phyloP scores from a whole-genome alignment of 805 yeast genomes.

The Torulaspora delbrueckii region DNA sequence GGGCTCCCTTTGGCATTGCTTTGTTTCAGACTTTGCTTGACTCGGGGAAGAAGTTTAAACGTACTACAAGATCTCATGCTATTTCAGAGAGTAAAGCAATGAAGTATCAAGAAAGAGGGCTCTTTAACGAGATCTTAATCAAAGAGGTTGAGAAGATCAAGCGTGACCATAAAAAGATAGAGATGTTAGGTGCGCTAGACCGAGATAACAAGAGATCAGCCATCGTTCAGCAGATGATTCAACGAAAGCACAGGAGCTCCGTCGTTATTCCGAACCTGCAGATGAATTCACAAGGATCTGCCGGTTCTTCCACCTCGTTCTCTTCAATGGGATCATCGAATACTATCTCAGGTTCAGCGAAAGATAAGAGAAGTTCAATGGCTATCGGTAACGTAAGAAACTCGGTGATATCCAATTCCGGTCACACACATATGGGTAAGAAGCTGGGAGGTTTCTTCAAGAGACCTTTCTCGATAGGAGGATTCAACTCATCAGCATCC shows the following conservation, averaged over 20 bases:
- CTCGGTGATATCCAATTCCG: constrained; percentile 18
- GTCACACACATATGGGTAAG: constrained; percentile 34
- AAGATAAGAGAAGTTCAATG: constrained; percentile 28
- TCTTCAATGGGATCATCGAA: constrained; percentile 8
- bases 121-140: constrained; percentile 44
- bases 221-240: constrained; percentile 29
- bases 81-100: constrained; percentile 40
- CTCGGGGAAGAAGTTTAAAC: constrained; percentile 23
- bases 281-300: neutral
- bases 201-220: constrained; percentile 34
- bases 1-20: constrained; percentile 15
- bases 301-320: neutral
- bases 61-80: constrained; percentile 41
- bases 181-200: constrained; percentile 37
- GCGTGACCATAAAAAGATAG: constrained; percentile 48
- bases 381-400: constrained; percentile 18
- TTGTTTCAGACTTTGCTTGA: constrained; percentile 31
- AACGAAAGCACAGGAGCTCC: constrained; percentile 21
- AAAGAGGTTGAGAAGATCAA: constrained; percentile 49
- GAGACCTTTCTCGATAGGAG: constrained; percentile 57
- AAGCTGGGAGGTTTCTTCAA: constrained; percentile 58
- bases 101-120: constrained; percentile 35
- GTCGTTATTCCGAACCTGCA: constrained; percentile 13
- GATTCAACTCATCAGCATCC: constrained; percentile 31
- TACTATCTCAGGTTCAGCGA: constrained; percentile 4